Conservation (phyloP, 73 alveolate genomes). For the Tetrahymena elliotti region DNA sequence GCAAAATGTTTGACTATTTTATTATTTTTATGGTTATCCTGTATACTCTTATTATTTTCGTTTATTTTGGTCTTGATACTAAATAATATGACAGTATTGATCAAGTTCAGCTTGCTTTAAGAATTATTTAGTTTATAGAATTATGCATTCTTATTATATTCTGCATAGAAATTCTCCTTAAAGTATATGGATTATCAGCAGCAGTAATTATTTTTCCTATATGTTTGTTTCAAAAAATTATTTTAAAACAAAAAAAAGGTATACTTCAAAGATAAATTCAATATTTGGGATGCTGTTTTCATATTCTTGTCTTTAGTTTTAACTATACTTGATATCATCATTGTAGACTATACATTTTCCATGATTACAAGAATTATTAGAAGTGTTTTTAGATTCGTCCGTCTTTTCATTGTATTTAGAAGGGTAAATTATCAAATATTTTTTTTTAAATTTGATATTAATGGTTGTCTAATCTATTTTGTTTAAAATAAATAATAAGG, state of each 20-base stretch:
- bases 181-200: not conserved
- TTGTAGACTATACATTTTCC: not conserved
- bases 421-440: not conserved
- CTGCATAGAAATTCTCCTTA: not conserved
- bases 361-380: slow-evolving; percentile 17
- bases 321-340: slow-evolving; percentile 8
- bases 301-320: slow-evolving; percentile 10
- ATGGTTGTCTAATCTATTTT: not conserved
- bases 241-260: not conserved
- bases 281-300: slow-evolving; percentile 15
- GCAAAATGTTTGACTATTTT: not conserved
- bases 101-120: not conserved
- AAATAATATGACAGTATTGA: not conserved
- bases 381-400: slow-evolving; percentile 32
- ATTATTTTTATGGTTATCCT: not conserved
- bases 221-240: not conserved
- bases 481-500: not conserved
- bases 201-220: not conserved
- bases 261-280: slow-evolving; percentile 9
- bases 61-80: not conserved
- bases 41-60: not conserved
- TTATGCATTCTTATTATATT: not conserved
- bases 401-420: slow-evolving; percentile 30
- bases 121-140: not conserved
- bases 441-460: not conserved